Base-by-base conservation (phyloP, 2,329 filamentous ascomycete genomes). In the Botryotinia narcissicola region DNA sequence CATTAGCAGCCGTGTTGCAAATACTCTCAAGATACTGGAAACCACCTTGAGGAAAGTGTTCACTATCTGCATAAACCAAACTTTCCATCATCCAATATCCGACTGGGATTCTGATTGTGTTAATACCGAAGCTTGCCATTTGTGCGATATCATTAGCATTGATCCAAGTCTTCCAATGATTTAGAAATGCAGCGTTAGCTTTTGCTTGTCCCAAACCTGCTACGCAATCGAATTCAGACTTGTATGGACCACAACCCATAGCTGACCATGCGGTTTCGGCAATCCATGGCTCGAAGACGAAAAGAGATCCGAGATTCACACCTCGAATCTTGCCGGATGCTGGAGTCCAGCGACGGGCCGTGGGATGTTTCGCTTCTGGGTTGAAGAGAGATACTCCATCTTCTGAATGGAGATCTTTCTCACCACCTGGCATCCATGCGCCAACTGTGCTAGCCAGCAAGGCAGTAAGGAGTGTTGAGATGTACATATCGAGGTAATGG, bases 71-170 rank as follows among this genome's bases (percentile, higher is more conserved):
- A 51, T 72, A 82, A 22, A 87, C 84, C 12, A 85, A 75, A 69
- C 82, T 81, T 76, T 87, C 85, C 32, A 82, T 79, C 72, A 87
- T 83, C 85, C 85, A 87, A 76, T 85, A 87, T 6, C 85, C 86
- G 1, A 87, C 82, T 0, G 85, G 85, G 35, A 87, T 84, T 16
- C 85, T 81, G 59, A 87, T 81, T 1, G 85, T 85, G 74, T 87
- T 87, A 37, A 87, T 75, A 0, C 85, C 85, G 70, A 82, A 84
- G 57, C 78, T 81, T 22, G 79, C 76, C 81, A 87, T 87, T 73
- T 83, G 76, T 9, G 78, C 73, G 71, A 87, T 82, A 77, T 87
- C 86, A 22, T 80, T 77, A 72, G 84, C 76, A 3, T 83, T 86
- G 72, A 86, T 84, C 84, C 84, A 87, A 0, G 81, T 81, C n/a